phyloP scores from a whole-genome alignment of 441 rosid genomes.

The Arabidopsis lyrata region DNA sequence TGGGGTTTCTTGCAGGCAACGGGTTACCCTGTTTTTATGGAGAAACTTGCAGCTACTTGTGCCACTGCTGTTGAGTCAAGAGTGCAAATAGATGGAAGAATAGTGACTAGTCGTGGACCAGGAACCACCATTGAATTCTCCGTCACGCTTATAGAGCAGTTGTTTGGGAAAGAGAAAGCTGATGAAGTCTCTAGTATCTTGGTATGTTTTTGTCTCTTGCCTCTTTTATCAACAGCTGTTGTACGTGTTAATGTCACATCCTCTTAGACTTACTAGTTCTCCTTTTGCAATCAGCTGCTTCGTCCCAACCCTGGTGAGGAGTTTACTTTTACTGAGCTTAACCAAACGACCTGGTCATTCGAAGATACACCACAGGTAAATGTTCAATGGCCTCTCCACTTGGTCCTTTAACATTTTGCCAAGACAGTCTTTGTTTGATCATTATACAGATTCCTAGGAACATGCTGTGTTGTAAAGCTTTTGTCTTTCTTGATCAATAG shows the following conservation, averaged over 20 bases:
- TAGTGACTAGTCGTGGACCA: conserved; percentile 89
- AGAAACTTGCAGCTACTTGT: conserved; percentile 69
- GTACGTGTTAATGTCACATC: conserved; percentile 4
- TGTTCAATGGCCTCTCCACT: conserved; percentile 18
- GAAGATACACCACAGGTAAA: conserved; percentile 66
- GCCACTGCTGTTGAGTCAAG: conserved; percentile 83
- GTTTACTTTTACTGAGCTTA: conserved; percentile 68
- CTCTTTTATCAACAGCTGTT: not conserved
- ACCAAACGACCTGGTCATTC: conserved; percentile 73
- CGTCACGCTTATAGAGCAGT: conserved; percentile 68
- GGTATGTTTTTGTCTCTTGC: conserved; percentile 48
- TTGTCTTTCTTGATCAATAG: conserved; percentile 2
- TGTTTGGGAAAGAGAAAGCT: conserved; percentile 84
- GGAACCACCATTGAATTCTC: conserved; percentile 95
- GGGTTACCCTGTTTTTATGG: conserved; percentile 84
- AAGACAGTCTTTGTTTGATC: conserved; percentile 4
- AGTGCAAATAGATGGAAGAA: conserved; percentile 79
- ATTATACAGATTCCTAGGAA: not conserved
- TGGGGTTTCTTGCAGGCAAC: conserved; percentile 65
- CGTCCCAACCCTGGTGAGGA: conserved; percentile 77
- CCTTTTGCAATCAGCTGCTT: conserved; percentile 62
- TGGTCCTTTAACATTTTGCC: not conserved
- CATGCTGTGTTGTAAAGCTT: conserved; percentile 13
- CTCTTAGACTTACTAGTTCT: not conserved
- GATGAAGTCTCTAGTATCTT: conserved; percentile 67